phyloP scores from a whole-genome alignment of 208 protist genomes.

The Leishmania aethiopica region DNA sequence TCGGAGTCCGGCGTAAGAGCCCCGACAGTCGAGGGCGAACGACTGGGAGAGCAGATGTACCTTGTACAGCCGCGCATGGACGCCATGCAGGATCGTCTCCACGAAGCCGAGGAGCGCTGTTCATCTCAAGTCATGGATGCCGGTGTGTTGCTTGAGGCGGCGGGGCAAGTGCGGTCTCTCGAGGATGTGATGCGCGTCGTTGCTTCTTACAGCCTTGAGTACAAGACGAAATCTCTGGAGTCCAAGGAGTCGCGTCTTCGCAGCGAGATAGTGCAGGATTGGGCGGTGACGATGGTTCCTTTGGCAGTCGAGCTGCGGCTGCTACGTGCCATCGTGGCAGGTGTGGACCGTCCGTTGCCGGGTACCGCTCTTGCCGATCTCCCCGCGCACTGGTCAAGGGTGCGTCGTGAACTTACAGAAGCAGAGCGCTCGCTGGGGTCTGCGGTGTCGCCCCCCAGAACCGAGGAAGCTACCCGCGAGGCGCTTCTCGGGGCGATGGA shows the following conservation, averaged over 20 bases:
- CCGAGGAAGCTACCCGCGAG: too few species aligned
- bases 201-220: neutral
- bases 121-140: neutral
- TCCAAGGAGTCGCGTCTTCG: conserved; percentile 10
- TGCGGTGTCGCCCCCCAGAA: too few species aligned
- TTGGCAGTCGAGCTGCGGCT: too few species aligned
- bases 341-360: too few species aligned
- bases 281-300: neutral
- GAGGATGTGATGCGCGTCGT: conserved; percentile 10
- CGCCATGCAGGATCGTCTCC: neutral
- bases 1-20: neutral
- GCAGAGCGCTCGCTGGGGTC: too few species aligned
- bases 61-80: neutral
- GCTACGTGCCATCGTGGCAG: too few species aligned
- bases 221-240: conserved; percentile 9
- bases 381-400: too few species aligned
- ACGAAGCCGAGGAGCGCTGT: neutral
- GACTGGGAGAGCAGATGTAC: neutral
- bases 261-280: conserved; percentile 16
- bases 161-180: neutral
- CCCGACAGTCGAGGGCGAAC: neutral
- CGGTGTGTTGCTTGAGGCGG: conserved; percentile 1
- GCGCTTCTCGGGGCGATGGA: too few species aligned
- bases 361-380: too few species aligned
- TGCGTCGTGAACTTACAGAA: too few species aligned